Percentiles rank a stretch among this genome's conserved stretches.
Conservation (phyloP, 352 stramenopile species). For the Blastocystis sp. region DNA sequence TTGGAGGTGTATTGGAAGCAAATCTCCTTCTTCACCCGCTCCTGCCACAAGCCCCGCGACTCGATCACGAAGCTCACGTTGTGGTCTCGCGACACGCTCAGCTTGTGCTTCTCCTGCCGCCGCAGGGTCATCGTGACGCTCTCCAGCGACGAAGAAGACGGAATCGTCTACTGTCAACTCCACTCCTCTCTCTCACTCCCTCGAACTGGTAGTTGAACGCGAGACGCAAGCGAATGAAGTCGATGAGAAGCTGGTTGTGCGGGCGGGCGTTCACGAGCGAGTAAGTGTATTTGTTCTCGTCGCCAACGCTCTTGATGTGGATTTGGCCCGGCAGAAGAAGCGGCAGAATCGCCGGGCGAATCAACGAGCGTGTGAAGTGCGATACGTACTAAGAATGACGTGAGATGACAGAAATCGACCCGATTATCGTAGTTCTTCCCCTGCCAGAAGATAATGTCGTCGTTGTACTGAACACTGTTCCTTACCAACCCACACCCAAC, state of each 20-base stretch:
- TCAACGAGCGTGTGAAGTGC: constrained; percentile 40
- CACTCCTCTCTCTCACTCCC: background rate
- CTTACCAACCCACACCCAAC: background rate
- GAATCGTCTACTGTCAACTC: background rate
- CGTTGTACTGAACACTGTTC: constrained; percentile 38
- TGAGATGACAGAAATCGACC: background rate
- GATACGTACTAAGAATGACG: background rate
- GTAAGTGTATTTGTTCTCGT: background rate
- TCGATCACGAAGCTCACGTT: constrained; percentile 40
- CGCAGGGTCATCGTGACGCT: constrained; percentile 23
- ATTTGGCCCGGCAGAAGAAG: constrained; percentile 13
- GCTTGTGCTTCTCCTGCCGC: constrained; percentile 5
- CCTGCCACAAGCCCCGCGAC: constrained; percentile 20
- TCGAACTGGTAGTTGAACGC: constrained; percentile 64
- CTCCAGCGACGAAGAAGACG: background rate
- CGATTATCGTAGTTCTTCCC: constrained; percentile 13
- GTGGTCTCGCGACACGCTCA: constrained; percentile 7
- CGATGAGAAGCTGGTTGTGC: background rate
- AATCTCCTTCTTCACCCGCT: constrained; percentile 8
- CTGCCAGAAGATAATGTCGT: constrained; percentile 50
- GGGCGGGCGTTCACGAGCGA: background rate
- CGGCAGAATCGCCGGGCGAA: constrained; percentile 33
- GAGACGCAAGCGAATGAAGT: constrained; percentile 54
- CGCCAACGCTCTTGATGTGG: background rate
- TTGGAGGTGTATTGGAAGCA: constrained; percentile 35